Base-by-base conservation (phyloP, 2,329 filamentous ascomycete species). In the Ampelomyces quisqualis region DNA sequence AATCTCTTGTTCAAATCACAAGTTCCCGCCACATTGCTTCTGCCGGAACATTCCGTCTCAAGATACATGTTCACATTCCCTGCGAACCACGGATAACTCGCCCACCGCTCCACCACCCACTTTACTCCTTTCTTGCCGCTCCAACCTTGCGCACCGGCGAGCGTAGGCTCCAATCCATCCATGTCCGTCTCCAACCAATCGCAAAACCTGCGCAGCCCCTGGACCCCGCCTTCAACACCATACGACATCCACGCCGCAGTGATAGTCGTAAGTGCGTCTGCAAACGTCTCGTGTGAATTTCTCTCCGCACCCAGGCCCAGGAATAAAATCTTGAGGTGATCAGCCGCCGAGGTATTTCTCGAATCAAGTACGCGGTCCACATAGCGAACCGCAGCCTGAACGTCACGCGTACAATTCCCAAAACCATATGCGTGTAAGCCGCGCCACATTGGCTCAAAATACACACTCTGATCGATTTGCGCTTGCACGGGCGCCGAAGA, bases 361-460 rank as follows among this genome's bases (percentile, higher is more conserved):
- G 38, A 49, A 4, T 65, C 65, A 9, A 79, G 60, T 20, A 74
- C 62, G 7, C 56, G 54, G 49, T 80, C 77, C 30, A 79, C 74
- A 47, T 76, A 76, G 18, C 60, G 46, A 24, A 77, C 62, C 3
- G 73, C 74, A 4, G 73, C 72, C 11, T 74, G 67, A 34, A 77
- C 67, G 43, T 79, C 75, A 9, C 65, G 63, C 9, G 73, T 70
- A 58, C 77, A 80, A 53, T 77, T 77, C 3, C 62, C 63, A 18
- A 60, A 70, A 11, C 70, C 69, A 27, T 66, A 59, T 2, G 42
- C 48, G 4, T 70, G 65, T 62, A 79, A 66, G 3, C 73, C 74
- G 8, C 65, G 68, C 49, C 73, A 73, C 2, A 79, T 57, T 24
- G 75, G 72, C 15, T 78, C 74, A 37, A 68, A 78, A 52, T 77